Percentiles rank a stretch among this genome's conserved stretches.
Conservation (phyloP, 139 green algal genomes). For the Chlamydomonas schloesseri region DNA sequence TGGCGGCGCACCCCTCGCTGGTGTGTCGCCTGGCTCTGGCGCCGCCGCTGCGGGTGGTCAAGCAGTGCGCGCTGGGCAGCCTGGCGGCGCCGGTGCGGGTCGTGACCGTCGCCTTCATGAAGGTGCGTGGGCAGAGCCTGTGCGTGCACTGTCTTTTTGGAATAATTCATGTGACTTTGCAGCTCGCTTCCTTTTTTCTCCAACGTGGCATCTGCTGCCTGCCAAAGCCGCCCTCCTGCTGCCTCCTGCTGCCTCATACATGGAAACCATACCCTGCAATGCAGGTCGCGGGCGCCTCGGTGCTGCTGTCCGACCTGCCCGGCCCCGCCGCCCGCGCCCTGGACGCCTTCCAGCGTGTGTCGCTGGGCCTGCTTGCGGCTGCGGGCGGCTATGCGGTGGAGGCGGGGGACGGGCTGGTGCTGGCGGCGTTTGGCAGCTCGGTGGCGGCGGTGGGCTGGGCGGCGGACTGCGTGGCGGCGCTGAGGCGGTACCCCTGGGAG, state of each 20-base stretch:
- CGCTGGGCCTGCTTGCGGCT: not conserved
- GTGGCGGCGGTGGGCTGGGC: conserved; percentile 19
- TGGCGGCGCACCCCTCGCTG: not conserved
- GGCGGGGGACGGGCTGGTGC: conserved; percentile 30
- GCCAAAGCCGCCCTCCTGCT: no score
- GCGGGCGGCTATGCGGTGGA: conserved; percentile 30
- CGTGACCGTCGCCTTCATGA: not conserved
- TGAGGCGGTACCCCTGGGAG: not conserved
- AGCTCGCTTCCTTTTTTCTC: no score
- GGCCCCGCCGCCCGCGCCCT: conserved; percentile 8
- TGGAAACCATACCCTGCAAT: no score
- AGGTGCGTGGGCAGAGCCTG: not conserved
- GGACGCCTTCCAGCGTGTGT: not conserved
- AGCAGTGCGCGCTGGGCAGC: not conserved
- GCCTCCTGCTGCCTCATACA: no score
- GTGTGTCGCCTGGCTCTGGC: not conserved
- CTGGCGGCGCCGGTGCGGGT: not conserved
- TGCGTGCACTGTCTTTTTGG: no score
- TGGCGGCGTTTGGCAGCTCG: conserved; percentile 19
- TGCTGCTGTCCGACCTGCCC: conserved; percentile 28
- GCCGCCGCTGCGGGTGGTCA: not conserved
- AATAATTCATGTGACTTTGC: no score
- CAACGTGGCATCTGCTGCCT: no score
- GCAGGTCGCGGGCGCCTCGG: conserved; percentile 20
- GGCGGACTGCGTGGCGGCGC: conserved; percentile 20